A percentile compares a stretch with the other conserved stretches of the same genome.
These are phyloP conservation scores for Platanthera zijinensis DNA, from an alignment of 106 monocot genomes.

Conservation along the genomic window DNA sequence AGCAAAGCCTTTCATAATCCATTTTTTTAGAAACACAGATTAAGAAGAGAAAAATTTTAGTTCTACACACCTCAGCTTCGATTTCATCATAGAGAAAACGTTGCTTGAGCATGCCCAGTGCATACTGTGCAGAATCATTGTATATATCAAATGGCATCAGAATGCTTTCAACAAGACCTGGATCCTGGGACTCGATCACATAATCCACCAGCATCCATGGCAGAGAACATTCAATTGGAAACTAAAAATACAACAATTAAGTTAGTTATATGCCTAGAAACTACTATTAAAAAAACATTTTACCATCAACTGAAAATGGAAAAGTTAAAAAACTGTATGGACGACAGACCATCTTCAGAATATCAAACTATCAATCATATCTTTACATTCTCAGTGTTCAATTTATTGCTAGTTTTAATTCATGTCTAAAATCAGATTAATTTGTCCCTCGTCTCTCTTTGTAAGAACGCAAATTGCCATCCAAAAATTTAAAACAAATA, in stretches of 20 bases:
- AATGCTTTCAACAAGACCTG: constrained; percentile 83
- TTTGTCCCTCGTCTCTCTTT: background rate
- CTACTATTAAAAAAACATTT: background rate
- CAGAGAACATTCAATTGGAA: constrained; percentile 99
- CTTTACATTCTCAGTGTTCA: background rate
- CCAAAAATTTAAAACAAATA: too few species aligned
- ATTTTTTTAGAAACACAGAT: background rate
- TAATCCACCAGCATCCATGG: constrained; percentile 98
- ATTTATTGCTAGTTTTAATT: background rate
- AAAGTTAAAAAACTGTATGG: background rate
- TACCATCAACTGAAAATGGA: background rate
- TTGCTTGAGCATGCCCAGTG: constrained; percentile 73
- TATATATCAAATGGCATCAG: constrained; percentile 97
- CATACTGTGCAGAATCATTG: constrained; percentile 96
- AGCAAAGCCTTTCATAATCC: background rate
- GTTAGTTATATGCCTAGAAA: background rate
- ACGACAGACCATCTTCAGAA: background rate
- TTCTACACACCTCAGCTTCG: constrained; percentile 84
- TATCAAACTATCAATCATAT: background rate
- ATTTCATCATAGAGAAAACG: constrained; percentile 99
- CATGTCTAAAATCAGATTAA: background rate
- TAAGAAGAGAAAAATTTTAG: background rate
- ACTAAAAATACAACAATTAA: constrained; percentile 34
- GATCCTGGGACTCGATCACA: constrained; percentile 74
- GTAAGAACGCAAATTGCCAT: background rate